A percentile compares a stretch with the other conserved stretches of the same genome.
phyloP scores from a whole-genome alignment of 495 filamentous ascomycete genomes.

The Talaromyces wortmannii region DNA sequence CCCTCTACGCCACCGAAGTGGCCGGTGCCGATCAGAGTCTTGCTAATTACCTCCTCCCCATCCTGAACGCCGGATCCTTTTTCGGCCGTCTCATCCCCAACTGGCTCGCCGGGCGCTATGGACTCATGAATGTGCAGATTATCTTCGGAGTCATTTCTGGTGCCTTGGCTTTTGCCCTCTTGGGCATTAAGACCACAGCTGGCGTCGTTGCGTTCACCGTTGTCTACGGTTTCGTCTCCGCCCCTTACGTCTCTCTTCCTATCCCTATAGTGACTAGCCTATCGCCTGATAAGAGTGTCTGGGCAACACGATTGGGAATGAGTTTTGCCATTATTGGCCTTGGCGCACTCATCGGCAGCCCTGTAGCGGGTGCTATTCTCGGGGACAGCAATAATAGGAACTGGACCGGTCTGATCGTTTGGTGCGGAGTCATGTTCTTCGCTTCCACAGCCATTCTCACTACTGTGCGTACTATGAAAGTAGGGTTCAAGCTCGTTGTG shows the following conservation, averaged over 20 bases:
- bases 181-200: conserved; percentile 34
- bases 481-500: conserved; percentile 1
- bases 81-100: conserved; percentile 22
- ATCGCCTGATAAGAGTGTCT: conserved; percentile 7
- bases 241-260: conserved; percentile 21
- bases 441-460: not conserved
- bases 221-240: conserved; percentile 23
- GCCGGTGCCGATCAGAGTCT: conserved; percentile 12
- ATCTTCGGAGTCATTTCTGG: conserved; percentile 30
- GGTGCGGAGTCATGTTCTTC: conserved; percentile 1
- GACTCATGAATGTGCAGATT: conserved; percentile 15
- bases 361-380: conserved; percentile 25
- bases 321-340: conserved; percentile 18
- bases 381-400: not conserved
- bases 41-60: conserved; percentile 17
- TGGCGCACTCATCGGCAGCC: conserved; percentile 21
- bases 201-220: conserved; percentile 15
- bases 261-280: conserved; percentile 9
- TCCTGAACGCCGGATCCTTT: conserved; percentile 33
- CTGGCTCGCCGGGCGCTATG: not conserved
- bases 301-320: conserved; percentile 32
- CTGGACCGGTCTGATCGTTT: not conserved
- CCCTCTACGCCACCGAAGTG: conserved; percentile 18
- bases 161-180: conserved; percentile 35
- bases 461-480: conserved; percentile 3